Evolutionary conservation across 305 asterid species (phyloP), one percentile per base, ranked within the genome.

Genomic region (Petunia hybrid): DNA sequence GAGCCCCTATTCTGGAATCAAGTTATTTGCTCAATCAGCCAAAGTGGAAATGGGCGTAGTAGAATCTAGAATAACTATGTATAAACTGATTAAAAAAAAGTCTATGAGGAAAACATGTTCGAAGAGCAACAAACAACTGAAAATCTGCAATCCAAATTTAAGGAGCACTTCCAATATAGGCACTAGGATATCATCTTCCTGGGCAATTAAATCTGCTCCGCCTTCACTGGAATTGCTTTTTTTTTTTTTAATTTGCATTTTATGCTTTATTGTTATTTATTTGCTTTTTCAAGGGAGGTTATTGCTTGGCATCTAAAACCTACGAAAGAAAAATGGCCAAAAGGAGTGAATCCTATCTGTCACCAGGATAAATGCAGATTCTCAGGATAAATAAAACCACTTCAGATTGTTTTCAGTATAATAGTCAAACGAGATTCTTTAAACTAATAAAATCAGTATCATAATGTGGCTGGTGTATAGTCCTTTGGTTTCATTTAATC

Each of bases 1-100:
- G 89, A 81, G 85, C 80, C 81, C 90, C 88, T 83, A 90, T 86
- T 70, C 99, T 96, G 92, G 76, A 86, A 84, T 81, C 77, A 73
- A 79, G 48, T 70, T 7, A 81, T 78, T 80, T 77, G 56, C 82
- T 90, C 83, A 89, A 83, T 79, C 80, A 48, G 43, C 46, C 79
- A 85, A 4, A 1, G 1, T 36, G 36, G 16, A 74, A 53, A 74
- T 6, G 43, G 9, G 14, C 2, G 1, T 53, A 7, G 45, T 53
- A 53, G 13, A 74, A 38, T 51, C 79, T 53, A 53, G 65, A 74
- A 53, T 74, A 53, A 73, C 51, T 38, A 53, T 22, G 14, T 53
- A 55, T 53, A 31, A 74, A 74, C 79, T 74, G 38, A 74, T 74
- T 51, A 38, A 74, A 53, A 36, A 36, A 53, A 36, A 36, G 46